A percentile compares a stretch with the other conserved stretches of the same genome.
Conservation (phyloP, 352 stramenopile species). For the Pythium graminicola region DNA sequence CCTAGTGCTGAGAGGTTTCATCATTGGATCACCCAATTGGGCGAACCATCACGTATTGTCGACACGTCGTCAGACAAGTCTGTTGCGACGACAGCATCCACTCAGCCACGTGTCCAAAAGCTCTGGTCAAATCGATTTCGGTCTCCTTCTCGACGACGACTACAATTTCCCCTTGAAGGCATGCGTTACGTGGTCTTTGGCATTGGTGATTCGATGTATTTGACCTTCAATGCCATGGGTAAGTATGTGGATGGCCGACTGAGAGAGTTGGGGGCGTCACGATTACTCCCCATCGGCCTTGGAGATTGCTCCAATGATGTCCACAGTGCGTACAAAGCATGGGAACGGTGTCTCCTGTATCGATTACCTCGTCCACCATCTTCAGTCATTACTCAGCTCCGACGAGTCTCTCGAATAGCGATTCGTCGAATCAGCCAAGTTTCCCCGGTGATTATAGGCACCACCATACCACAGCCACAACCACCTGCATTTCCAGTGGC, state of each 20-base stretch:
- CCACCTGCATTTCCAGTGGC: too few species aligned
- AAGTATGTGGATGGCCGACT: slow-evolving; percentile 87
- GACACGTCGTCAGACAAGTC: too few species aligned
- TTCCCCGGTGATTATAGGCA: too few species aligned
- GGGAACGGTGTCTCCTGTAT: slow-evolving; percentile 66
- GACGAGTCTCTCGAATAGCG: too few species aligned
- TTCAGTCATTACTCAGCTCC: too few species aligned
- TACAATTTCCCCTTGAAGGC: slow-evolving; percentile 21
- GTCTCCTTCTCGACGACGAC: neutral
- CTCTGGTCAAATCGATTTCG: neutral
- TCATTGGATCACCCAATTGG: slow-evolving; percentile 45
- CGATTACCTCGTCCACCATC: too few species aligned
- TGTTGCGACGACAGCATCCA: too few species aligned
- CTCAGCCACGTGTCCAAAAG: too few species aligned
- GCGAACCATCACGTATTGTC: too few species aligned
- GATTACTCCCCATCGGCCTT: slow-evolving; percentile 87
- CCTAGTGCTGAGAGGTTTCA: slow-evolving; percentile 90
- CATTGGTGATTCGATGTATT: slow-evolving; percentile 92
- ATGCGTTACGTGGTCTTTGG: slow-evolving; percentile 93
- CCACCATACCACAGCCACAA: too few species aligned
- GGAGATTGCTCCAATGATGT: slow-evolving; percentile 90
- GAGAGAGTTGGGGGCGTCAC: slow-evolving; percentile 61
- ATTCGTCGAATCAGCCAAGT: too few species aligned
- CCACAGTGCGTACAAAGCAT: slow-evolving; percentile 53
- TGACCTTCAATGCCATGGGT: slow-evolving; percentile 93